Percentiles rank a stretch among this genome's conserved stretches.
phyloP scores from a whole-genome alignment of 129 eudicot genomes.

The Kitagawia praeruptora region DNA sequence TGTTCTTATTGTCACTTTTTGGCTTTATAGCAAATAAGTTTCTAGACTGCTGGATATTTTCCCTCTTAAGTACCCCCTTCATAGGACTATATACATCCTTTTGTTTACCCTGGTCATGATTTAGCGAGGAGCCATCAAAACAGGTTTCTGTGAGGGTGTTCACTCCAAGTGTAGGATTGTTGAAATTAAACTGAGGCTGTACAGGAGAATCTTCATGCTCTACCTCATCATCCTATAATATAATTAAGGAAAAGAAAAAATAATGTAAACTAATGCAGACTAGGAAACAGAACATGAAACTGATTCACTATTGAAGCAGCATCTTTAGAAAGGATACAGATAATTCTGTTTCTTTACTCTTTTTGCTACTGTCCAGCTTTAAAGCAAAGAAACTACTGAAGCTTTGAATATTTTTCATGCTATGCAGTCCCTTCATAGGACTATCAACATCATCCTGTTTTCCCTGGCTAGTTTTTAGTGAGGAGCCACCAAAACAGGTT shows the following conservation, averaged over 20 bases:
- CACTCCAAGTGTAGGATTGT: conserved; percentile 34
- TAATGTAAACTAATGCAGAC: conserved; percentile 6
- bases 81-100: conserved; percentile 25
- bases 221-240: conserved; percentile 34
- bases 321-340: conserved; percentile 37
- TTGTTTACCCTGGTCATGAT: conserved; percentile 27
- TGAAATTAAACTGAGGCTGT: conserved; percentile 22
- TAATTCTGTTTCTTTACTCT: conserved; percentile 24
- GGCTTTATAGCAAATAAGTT: conserved; percentile 26
- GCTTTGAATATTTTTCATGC: conserved; percentile 27
- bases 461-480: conserved; percentile 29
- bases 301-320: background rate
- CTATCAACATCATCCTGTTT: conserved; percentile 22
- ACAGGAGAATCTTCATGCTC: conserved; percentile 25
- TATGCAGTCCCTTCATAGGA: conserved; percentile 23
- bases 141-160: conserved; percentile 24
- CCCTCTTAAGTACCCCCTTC: conserved; percentile 23
- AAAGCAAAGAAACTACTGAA: conserved; percentile 27
- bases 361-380: conserved; percentile 19
- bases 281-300: conserved; percentile 6
- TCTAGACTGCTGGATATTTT: conserved; percentile 28
- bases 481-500: conserved; percentile 28
- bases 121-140: conserved; percentile 30
- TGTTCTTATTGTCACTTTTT: conserved; percentile 21
- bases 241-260: conserved; percentile 26